Percentiles rank a stretch among this genome's conserved stretches.
phyloP scores from a whole-genome alignment of 2,329 filamentous ascomycete genomes.

The Pezicula radicicola region DNA sequence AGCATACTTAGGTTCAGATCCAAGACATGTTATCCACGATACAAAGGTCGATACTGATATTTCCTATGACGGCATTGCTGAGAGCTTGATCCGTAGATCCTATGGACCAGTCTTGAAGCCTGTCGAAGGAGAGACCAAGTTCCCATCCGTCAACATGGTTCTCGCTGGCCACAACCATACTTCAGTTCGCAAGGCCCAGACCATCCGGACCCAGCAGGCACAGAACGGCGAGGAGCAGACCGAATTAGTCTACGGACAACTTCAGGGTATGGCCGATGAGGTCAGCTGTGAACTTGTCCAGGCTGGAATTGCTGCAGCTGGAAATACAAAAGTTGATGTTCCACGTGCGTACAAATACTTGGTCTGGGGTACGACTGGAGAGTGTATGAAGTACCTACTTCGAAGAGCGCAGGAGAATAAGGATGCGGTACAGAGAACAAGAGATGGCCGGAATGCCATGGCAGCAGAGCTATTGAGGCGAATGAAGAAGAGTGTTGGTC shows the following conservation, averaged over 20 bases:
- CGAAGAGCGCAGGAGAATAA: constrained; percentile 72
- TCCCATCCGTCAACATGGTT: constrained; percentile 61
- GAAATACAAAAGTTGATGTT: constrained; percentile 42
- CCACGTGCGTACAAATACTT: constrained; percentile 61
- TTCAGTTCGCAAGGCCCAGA: constrained; percentile 59
- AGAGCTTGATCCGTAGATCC: constrained; percentile 60
- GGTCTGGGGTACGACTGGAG: constrained; percentile 67
- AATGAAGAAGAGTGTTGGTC: constrained; percentile 39
- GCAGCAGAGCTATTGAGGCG: constrained; percentile 58
- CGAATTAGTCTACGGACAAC: constrained; percentile 67
- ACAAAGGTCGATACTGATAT: constrained; percentile 69
- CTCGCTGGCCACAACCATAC: constrained; percentile 81
- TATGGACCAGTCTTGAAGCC: constrained; percentile 55
- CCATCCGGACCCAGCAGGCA: constrained; percentile 42
- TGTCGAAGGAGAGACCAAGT: constrained; percentile 37
- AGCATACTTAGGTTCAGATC: constrained; percentile 69
- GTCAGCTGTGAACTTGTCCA: constrained; percentile 63
- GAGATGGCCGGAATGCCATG: constrained; percentile 60
- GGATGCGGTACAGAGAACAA: constrained; percentile 64
- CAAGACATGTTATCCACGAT: constrained; percentile 67
- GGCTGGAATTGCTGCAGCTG: constrained; percentile 12
- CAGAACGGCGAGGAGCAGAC: constrained; percentile 33
- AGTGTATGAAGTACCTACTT: constrained; percentile 76
- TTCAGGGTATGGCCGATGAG: constrained; percentile 96
- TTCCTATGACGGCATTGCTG: constrained; percentile 70